Percentiles rank a stretch among this genome's conserved stretches.
These are phyloP conservation scores for Cyclanthera cordifolia DNA, from an alignment of 306 rosid species.

Conservation along the genomic window DNA sequence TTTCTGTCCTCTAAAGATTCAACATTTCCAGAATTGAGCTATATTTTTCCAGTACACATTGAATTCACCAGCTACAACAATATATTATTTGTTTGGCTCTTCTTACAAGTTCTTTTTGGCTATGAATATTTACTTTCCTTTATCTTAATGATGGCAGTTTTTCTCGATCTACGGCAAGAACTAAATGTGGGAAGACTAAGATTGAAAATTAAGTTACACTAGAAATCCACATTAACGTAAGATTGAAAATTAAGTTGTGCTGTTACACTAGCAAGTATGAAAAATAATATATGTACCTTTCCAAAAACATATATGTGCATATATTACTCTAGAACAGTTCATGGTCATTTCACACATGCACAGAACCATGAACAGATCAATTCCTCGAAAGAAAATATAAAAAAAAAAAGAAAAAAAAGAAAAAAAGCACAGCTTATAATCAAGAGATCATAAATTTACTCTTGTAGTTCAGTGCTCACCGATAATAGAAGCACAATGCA, in stretches of 20 bases:
- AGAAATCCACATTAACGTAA: too few species aligned
- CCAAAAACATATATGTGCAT: background rate
- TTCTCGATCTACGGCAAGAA: background rate
- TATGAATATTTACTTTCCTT: background rate
- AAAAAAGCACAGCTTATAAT: background rate
- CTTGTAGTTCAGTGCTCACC: conserved; percentile 39
- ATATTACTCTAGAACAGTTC: background rate
- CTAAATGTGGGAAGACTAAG: background rate
- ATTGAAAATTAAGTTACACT: background rate
- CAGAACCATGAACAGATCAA: background rate
- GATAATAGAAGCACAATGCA: conserved; percentile 97
- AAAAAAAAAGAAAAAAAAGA: too few species aligned
- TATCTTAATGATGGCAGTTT: background rate
- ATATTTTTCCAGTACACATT: background rate
- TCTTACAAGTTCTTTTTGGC: background rate
- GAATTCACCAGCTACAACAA: background rate
- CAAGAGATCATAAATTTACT: background rate
- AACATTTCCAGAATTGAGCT: background rate
- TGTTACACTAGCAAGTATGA: background rate
- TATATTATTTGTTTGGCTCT: background rate
- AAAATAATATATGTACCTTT: background rate
- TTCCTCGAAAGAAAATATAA: background rate
- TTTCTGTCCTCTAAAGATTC: too few species aligned
- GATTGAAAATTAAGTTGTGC: background rate
- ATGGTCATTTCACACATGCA: too few species aligned